phyloP scores from a whole-genome alignment of 257 asterid genomes.

The Solanum appendiculatum region DNA sequence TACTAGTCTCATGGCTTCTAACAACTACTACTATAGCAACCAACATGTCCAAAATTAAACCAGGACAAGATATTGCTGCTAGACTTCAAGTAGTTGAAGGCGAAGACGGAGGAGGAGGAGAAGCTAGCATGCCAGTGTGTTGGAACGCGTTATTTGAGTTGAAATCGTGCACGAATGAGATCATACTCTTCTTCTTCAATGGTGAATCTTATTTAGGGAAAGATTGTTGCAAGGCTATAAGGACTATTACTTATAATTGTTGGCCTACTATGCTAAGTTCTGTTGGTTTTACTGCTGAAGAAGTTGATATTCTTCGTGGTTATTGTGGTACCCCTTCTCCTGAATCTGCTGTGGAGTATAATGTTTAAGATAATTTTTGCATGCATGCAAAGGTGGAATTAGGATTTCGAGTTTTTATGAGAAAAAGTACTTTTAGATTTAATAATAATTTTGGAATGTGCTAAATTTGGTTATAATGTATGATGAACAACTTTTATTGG shows the following conservation, averaged over 20 bases:
- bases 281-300: constrained; percentile 22
- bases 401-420: neutral
- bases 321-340: constrained; percentile 12
- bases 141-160: constrained; percentile 19
- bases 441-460: neutral
- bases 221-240: constrained; percentile 21
- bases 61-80: neutral
- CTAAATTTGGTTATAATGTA: neutral
- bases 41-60: neutral
- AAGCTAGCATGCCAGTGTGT: constrained; percentile 5
- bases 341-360: neutral
- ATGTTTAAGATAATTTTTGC: neutral
- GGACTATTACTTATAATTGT: constrained; percentile 7
- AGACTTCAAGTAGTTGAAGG: constrained; percentile 1
- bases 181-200: constrained; percentile 17
- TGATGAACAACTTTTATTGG: neutral
- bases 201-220: constrained; percentile 18
- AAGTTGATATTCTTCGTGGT: constrained; percentile 15
- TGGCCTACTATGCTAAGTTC: constrained; percentile 34
- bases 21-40: neutral
- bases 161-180: constrained; percentile 24
- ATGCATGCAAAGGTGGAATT: neutral
- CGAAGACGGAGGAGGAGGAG: constrained; percentile 1
- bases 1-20: constrained; percentile 10
- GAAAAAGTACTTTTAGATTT: neutral